Evolutionary conservation across 768 basidiomycete genomes (phyloP), one percentile per base, ranked within the genome.

Genomic region (Grammothele lineata): DNA sequence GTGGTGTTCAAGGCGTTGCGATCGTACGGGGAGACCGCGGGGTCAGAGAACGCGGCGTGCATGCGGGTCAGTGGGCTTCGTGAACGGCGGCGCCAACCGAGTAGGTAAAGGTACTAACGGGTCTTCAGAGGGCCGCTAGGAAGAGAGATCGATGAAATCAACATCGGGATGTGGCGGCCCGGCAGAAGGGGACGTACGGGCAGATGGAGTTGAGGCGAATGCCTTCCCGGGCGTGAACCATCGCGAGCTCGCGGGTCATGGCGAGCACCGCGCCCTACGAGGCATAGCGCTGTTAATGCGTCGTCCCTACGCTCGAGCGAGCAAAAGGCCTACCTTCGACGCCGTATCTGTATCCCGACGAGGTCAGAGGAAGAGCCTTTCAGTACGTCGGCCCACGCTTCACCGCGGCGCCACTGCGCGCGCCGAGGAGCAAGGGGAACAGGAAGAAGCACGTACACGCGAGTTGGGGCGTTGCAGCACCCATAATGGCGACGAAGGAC

Each of bases 401-500:
- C n/a, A n/a, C n/a, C n/a, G n/a, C n/a, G n/a, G n/a, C n/a, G n/a
- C n/a, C n/a, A n/a, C n/a, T n/a, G n/a, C n/a, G n/a, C n/a, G n/a
- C 19, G 34, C 24, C 23, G 17, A 37, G 18, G 8, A 34, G 37
- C 30, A 32, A 36, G 27, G 8, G 27, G 27, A 14, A 30, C 27
- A 30, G 27, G 27, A 14, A 30, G 27, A 30, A 43, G 40, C n/a
- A 76, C 85, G 60, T 53, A 93, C 92, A 99, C 44, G 96, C 96
- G n/a, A 99, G 70, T 63, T 99, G 96, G 43, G 96, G 94, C 2
- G 96, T 97, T 9, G 96, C 96, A 44, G 96, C 96, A 30, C 96
- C 96, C 75, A 95, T 71, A 50, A 92, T 68, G 12, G 94, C 94
- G 17, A 99, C 96, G 63, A 99, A 99, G 61, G 91, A 94, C 3